These are phyloP conservation scores for Parafenestella ontariensis DNA, from an alignment of 2,329 filamentous ascomycete genomes.

Conservation along the genomic window DNA sequence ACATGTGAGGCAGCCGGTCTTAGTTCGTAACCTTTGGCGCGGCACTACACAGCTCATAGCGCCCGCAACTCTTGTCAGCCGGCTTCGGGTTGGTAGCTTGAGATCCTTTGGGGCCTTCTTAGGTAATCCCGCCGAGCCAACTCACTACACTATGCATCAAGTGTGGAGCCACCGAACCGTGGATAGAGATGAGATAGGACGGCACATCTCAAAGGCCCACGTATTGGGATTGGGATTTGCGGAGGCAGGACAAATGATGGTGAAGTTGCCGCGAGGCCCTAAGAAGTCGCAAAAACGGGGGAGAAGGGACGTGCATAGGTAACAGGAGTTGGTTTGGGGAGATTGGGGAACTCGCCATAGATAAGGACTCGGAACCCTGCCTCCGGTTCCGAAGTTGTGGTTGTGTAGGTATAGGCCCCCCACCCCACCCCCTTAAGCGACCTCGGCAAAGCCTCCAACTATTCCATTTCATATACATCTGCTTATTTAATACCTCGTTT, in stretches of 20 bases:
- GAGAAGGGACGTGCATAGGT: too few relatives aligned
- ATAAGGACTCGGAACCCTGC: too few relatives aligned
- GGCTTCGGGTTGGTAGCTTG: not conserved
- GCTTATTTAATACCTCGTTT: too few relatives aligned
- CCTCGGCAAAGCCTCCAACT: too few relatives aligned
- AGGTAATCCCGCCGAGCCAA: not conserved
- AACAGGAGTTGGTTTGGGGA: too few relatives aligned
- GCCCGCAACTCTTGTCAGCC: not conserved
- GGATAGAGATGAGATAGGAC: not conserved
- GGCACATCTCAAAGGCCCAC: not conserved
- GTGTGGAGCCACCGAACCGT: not conserved
- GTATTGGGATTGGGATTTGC: not conserved
- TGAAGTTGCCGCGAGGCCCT: not conserved
- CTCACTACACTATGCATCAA: not conserved
- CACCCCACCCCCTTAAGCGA: too few relatives aligned
- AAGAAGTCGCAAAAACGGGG: not conserved
- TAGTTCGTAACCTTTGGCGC: conserved; percentile 10
- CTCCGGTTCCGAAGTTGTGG: too few relatives aligned
- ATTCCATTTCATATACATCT: too few relatives aligned
- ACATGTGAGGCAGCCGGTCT: conserved; percentile 13
- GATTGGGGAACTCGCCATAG: too few relatives aligned
- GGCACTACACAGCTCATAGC: not conserved
- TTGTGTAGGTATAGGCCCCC: too few relatives aligned
- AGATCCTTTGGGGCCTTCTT: not conserved
- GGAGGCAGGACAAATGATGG: not conserved